Conservation (phyloP, 2,329 filamentous ascomycete genomes). For the Penicillium digitatum region DNA sequence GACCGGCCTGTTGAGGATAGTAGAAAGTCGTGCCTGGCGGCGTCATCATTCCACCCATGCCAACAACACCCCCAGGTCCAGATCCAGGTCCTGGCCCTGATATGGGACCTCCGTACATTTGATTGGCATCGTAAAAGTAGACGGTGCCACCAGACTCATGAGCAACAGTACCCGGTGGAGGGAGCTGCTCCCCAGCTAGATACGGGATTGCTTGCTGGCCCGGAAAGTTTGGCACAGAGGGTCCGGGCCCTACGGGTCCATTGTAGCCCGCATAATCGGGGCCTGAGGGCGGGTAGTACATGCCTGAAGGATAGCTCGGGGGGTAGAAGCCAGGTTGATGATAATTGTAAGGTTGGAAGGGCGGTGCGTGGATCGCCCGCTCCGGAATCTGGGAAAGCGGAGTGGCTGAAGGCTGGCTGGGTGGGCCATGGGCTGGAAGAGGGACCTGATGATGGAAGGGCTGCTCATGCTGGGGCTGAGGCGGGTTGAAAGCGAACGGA, state of each 20-base stretch:
- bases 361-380: slow-evolving; percentile 81
- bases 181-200: slow-evolving; percentile 35
- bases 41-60: slow-evolving; percentile 78
- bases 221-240: slow-evolving; percentile 54
- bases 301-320: slow-evolving; percentile 57
- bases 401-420: slow-evolving; percentile 69
- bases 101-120: slow-evolving; percentile 47
- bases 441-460: slow-evolving; percentile 96
- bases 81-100: slow-evolving; percentile 43
- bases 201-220: slow-evolving; percentile 47
- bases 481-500: slow-evolving; percentile 55
- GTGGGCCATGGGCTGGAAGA: slow-evolving; percentile 62
- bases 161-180: slow-evolving; percentile 59
- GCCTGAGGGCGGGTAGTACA: slow-evolving; percentile 62
- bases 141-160: slow-evolving; percentile 96
- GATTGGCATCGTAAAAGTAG: slow-evolving; percentile 84
- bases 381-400: slow-evolving; percentile 90
- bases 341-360: slow-evolving; percentile 76
- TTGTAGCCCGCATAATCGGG: slow-evolving; percentile 43
- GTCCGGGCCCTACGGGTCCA: slow-evolving; percentile 45
- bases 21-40: slow-evolving; percentile 52
- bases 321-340: slow-evolving; percentile 56
- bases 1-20: slow-evolving; percentile 54
- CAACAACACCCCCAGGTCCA: slow-evolving; percentile 54
- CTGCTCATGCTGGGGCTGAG: slow-evolving; percentile 67